Conservation (phyloP, 495 filamentous ascomycete species). For the Aspergillus heteromorphus region DNA sequence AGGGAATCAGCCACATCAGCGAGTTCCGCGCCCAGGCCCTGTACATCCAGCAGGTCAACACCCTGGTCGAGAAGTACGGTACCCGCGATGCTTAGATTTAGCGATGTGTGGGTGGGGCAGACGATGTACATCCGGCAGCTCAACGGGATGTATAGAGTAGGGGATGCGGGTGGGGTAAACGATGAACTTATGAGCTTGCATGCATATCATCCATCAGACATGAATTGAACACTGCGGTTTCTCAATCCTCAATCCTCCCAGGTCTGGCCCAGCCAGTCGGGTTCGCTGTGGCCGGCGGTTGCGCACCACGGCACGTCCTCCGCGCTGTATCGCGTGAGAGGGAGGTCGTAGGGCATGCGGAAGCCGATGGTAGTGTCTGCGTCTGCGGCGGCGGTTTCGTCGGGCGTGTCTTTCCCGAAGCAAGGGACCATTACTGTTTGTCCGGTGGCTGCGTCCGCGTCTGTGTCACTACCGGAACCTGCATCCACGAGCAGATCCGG, state of each 20-base stretch:
- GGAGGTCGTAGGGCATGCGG: constrained; percentile 80
- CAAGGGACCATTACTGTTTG: constrained; percentile 59
- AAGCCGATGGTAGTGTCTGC: constrained; percentile 48
- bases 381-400: background rate
- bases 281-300: constrained; percentile 51
- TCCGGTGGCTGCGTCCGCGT: background rate
- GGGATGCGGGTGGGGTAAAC: too few relatives aligned
- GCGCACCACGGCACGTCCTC: constrained; percentile 77
- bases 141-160: too few relatives aligned
- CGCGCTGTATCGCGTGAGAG: constrained; percentile 57
- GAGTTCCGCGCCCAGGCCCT: constrained; percentile 61
- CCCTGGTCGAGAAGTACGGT: constrained; percentile 62
- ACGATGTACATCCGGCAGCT: too few relatives aligned
- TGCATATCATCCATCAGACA: too few relatives aligned
- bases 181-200: constrained; percentile 6
- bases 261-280: constrained; percentile 64
- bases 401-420: constrained; percentile 56
- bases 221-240: too few relatives aligned
- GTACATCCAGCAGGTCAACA: constrained; percentile 68
- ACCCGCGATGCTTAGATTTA: constrained; percentile 24
- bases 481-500: constrained; percentile 54
- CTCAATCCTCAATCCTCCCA: constrained; percentile 33
- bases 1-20: constrained; percentile 53
- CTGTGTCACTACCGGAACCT: constrained; percentile 18
- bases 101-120: constrained; percentile 10